phyloP scores from a whole-genome alignment of 352 stramenopile species.

The Aphanomyces astaci region DNA sequence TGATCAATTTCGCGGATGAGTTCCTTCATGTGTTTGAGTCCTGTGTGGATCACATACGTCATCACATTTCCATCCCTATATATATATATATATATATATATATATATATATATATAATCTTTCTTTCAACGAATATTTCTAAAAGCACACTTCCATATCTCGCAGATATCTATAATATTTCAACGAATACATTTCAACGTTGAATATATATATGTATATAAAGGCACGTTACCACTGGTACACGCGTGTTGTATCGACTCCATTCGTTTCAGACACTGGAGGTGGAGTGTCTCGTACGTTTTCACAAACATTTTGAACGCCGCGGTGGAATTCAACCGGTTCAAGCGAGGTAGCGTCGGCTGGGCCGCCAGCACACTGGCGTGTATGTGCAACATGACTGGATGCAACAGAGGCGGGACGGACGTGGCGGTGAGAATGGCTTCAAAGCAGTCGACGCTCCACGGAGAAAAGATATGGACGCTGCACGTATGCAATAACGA shows the following conservation, averaged over 20 bases:
- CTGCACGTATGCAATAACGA: constrained; percentile 2
- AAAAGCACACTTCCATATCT: too few relatives aligned
- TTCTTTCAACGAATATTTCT: too few relatives aligned
- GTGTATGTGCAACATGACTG: background rate
- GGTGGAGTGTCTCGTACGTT: background rate
- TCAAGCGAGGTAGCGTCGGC: background rate
- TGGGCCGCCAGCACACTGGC: background rate
- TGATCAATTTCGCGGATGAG: background rate
- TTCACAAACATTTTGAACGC: constrained; percentile 4
- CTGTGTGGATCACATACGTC: too few relatives aligned
- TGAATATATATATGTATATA: too few relatives aligned
- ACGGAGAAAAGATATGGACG: constrained; percentile 2
- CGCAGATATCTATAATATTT: too few relatives aligned
- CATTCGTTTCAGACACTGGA: background rate
- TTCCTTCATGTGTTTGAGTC: constrained; percentile 4
- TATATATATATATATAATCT: too few relatives aligned
- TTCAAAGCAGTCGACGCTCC: background rate
- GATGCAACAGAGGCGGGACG: background rate
- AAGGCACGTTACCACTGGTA: background rate
- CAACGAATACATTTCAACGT: too few relatives aligned
- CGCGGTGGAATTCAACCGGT: background rate
- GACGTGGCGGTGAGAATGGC: background rate
- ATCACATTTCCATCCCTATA: too few relatives aligned
- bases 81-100: too few relatives aligned
- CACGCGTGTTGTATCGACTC: background rate